Evolutionary conservation across 2,329 filamentous ascomycete species (phyloP).

Genomic region (Stagonosporopsis tanaceti): DNA sequence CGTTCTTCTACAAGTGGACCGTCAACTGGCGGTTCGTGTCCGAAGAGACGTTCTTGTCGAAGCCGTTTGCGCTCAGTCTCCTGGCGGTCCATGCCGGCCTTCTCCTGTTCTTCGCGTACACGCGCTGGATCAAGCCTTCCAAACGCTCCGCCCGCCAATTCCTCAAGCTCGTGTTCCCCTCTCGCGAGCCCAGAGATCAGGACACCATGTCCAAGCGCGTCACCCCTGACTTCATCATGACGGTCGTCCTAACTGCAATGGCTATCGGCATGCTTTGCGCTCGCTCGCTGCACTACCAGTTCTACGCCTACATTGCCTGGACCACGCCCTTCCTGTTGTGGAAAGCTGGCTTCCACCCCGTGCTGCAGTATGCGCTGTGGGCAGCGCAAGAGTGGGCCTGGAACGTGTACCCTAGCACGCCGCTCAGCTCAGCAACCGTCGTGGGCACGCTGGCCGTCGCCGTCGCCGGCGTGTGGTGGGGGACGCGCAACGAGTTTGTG

Average conservation of each 20-base stretch:
- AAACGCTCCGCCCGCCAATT: constrained; percentile 66
- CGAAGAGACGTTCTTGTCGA: constrained; percentile 79
- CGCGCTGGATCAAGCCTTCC: constrained; percentile 76
- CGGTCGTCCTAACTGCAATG: constrained; percentile 77
- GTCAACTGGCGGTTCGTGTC: constrained; percentile 98
- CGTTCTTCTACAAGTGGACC: constrained; percentile 97
- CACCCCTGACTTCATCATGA: constrained; percentile 77
- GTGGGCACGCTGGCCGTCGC: constrained; percentile 75
- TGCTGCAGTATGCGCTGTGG: constrained; percentile 75
- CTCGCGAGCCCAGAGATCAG: constrained; percentile 59
- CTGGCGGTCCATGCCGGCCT: constrained; percentile 71
- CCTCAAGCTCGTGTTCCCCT: constrained; percentile 55
- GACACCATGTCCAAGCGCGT: constrained; percentile 64
- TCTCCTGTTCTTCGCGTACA: constrained; percentile 71
- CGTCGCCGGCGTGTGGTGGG: constrained; percentile 69
- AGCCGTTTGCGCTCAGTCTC: constrained; percentile 71
- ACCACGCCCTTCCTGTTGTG: constrained; percentile 86
- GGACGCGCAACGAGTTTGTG: constrained; percentile 57
- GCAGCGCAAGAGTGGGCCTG: constrained; percentile 87
- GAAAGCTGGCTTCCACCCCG: constrained; percentile 73
- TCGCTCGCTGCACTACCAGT: constrained; percentile 91
- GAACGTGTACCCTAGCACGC: constrained; percentile 90
- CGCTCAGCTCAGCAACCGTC: constrained; percentile 69
- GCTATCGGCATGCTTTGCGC: constrained; percentile 85
- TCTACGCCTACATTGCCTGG: constrained; percentile 93